Percentiles rank a stretch among this genome's conserved stretches.
Evolutionary conservation across 2,329 filamentous ascomycete species (phyloP).

Genomic region (Akanthomyces dipterigenus): DNA sequence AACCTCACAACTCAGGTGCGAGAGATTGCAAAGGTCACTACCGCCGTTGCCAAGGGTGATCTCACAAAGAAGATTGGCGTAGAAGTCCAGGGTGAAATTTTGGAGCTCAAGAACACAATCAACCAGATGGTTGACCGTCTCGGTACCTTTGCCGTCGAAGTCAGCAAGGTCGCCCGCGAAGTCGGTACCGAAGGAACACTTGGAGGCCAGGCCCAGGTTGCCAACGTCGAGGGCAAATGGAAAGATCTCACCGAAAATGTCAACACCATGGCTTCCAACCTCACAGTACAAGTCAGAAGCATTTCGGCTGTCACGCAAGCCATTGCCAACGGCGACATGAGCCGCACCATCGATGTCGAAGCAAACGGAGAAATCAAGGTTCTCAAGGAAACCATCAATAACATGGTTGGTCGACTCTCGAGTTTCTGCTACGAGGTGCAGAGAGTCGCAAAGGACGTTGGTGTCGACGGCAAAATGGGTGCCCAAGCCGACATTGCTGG

Average conservation of each 20-base stretch:
- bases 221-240: constrained; percentile 96
- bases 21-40: constrained; percentile 95
- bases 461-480: constrained; percentile 97
- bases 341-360: constrained; percentile 89
- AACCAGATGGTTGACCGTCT: constrained; percentile 98
- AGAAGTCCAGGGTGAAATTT: constrained; percentile 87
- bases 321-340: constrained; percentile 93
- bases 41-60: constrained; percentile 88
- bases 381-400: constrained; percentile 93
- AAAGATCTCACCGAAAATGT: constrained; percentile 91
- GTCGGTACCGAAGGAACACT: constrained; percentile 94
- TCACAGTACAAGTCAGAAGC: constrained; percentile 64
- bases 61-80: constrained; percentile 94
- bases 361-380: constrained; percentile 92
- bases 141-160: constrained; percentile 91
- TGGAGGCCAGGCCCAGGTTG: constrained; percentile 87
- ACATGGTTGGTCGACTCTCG: constrained; percentile 94
- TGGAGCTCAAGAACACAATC: constrained; percentile 94
- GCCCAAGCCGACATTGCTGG: constrained; percentile 92
- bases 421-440: constrained; percentile 97
- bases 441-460: constrained; percentile 90
- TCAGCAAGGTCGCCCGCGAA: constrained; percentile 90
- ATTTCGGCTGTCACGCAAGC: constrained; percentile 93
- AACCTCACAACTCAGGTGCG: constrained; percentile 96
- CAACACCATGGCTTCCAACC: constrained; percentile 66